Evolutionary conservation across 1,139 yeast genomes (phyloP).

Genomic region (Eremothecium gossypii): DNA sequence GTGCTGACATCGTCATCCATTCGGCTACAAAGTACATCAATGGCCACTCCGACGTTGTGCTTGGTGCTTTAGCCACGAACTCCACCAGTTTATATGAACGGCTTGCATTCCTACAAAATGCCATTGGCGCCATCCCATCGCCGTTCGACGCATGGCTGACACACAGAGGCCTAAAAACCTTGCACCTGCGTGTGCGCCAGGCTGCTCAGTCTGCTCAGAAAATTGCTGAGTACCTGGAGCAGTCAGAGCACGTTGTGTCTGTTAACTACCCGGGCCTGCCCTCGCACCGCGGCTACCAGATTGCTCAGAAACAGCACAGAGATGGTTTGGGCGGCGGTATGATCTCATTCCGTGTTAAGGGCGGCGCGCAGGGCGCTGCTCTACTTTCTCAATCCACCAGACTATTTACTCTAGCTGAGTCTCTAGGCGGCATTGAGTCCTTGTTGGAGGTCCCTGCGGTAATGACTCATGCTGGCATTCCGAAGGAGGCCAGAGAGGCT

Average conservation of each 20-base stretch:
- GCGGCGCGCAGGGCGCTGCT: constrained; percentile 72
- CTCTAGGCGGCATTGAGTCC: constrained; percentile 85
- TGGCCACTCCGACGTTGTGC: constrained; percentile 88
- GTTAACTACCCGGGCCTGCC: constrained; percentile 81
- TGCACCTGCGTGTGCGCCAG: constrained; percentile 70
- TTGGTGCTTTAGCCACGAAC: constrained; percentile 76
- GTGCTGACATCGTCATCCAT: constrained; percentile 83
- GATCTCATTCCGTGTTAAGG: constrained; percentile 78
- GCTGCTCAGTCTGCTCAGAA: constrained; percentile 58
- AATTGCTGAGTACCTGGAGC: constrained; percentile 58
- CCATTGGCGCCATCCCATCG: constrained; percentile 82
- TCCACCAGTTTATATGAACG: constrained; percentile 50
- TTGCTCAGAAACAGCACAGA: constrained; percentile 69
- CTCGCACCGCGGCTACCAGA: constrained; percentile 52
- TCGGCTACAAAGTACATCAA: constrained; percentile 87
- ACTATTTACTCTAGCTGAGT: constrained; percentile 79
- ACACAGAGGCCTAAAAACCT: constrained; percentile 83
- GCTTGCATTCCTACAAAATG: constrained; percentile 74
- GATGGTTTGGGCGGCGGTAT: constrained; percentile 87
- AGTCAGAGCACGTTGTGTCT: constrained; percentile 43
- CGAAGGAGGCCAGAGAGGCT: constrained; percentile 68
- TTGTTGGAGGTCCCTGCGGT: constrained; percentile 83
- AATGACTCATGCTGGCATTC: constrained; percentile 92
- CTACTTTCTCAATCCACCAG: constrained; percentile 65
- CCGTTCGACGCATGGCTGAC: constrained; percentile 91